phyloP scores from a whole-genome alignment of 2,329 filamentous ascomycete species.

The Clonostachys chloroleuca region DNA sequence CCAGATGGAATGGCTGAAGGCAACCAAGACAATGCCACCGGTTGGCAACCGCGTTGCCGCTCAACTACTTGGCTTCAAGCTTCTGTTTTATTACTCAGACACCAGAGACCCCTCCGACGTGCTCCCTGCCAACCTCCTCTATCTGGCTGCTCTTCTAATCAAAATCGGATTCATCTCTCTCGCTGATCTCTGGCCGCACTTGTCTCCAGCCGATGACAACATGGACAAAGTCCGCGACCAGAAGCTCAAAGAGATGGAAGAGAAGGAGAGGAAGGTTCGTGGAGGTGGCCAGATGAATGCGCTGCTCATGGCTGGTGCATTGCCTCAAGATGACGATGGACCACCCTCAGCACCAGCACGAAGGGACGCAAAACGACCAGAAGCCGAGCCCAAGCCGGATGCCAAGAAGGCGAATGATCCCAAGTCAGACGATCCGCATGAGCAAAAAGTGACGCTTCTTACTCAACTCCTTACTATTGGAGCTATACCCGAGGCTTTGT shows the following conservation, averaged over 20 bases:
- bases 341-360: constrained; percentile 40
- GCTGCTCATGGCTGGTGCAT: constrained; percentile 77
- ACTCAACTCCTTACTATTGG: constrained; percentile 86
- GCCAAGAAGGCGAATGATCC: not conserved
- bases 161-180: constrained; percentile 97
- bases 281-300: constrained; percentile 76
- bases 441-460: constrained; percentile 84
- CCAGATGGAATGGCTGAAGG: constrained; percentile 70
- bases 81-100: constrained; percentile 86
- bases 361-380: constrained; percentile 48
- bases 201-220: constrained; percentile 78
- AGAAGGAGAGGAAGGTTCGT: constrained; percentile 63
- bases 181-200: constrained; percentile 83
- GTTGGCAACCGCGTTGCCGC: constrained; percentile 87
- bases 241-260: constrained; percentile 70
- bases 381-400: constrained; percentile 35
- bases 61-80: constrained; percentile 93
- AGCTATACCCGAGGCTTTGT: constrained; percentile 87
- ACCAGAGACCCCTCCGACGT: constrained; percentile 71
- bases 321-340: constrained; percentile 68
- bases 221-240: constrained; percentile 73
- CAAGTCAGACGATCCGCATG: constrained; percentile 64
- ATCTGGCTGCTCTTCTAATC: constrained; percentile 85
- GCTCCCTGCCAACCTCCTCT: constrained; percentile 88
- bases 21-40: constrained; percentile 78